Percentiles rank a stretch among this genome's conserved stretches.
phyloP scores from a whole-genome alignment of 2,329 filamentous ascomycete species.

The Thermoascus crustaceus region DNA sequence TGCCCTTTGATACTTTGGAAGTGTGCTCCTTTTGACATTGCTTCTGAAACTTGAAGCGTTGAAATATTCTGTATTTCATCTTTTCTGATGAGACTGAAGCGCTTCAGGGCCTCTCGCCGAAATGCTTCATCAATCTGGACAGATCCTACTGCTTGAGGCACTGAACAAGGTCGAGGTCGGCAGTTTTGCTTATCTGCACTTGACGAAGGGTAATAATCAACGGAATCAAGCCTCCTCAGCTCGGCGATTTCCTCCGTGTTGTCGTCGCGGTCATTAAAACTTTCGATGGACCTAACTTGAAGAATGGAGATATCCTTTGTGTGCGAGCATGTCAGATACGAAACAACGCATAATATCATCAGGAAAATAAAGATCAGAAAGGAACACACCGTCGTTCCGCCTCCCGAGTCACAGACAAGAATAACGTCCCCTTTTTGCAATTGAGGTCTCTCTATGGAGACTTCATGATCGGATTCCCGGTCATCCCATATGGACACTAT shows the following conservation, averaged over 20 bases:
- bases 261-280: not conserved
- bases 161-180: not conserved
- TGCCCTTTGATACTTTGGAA: not conserved
- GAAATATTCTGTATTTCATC: not conserved
- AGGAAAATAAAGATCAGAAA: not conserved
- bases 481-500: no score
- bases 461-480: not conserved
- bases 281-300: not conserved
- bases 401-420: not conserved
- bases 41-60: not conserved
- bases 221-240: not conserved
- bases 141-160: not conserved
- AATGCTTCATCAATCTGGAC: not conserved
- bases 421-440: not conserved
- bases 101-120: not conserved
- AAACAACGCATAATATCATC: not conserved
- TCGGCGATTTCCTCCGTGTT: not conserved
- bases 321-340: not conserved
- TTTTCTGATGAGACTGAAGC: not conserved
- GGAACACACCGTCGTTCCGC: not conserved
- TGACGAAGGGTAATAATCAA: not conserved
- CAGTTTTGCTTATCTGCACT: not conserved
- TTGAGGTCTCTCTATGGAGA: not conserved
- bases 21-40: not conserved
- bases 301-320: not conserved